phyloP scores from a whole-genome alignment of 257 asterid species.

The Solanum virginianum region DNA sequence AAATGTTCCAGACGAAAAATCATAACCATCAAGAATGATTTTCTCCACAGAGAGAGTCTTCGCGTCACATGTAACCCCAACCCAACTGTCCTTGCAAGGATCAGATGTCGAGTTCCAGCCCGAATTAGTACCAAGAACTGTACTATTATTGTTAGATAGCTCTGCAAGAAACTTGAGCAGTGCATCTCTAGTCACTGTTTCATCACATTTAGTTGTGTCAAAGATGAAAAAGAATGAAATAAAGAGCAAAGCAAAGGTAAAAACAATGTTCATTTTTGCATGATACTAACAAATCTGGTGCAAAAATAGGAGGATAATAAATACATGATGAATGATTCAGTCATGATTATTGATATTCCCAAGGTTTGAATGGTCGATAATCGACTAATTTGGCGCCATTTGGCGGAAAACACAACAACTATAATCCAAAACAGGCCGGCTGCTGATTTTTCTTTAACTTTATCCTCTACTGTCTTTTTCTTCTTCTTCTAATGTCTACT shows the following conservation, averaged over 20 bases:
- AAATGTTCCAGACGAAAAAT: conserved; percentile 23
- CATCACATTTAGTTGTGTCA: conserved; percentile 12
- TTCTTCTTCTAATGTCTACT: background rate
- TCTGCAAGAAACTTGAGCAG: conserved; percentile 25
- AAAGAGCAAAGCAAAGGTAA: conserved; percentile 6
- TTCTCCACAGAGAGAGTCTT: conserved; percentile 1
- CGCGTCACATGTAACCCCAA: conserved; percentile 29
- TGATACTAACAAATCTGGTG: background rate
- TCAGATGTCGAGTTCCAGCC: conserved; percentile 45
- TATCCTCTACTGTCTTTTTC: background rate
- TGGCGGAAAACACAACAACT: conserved; percentile 1
- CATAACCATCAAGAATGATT: conserved; percentile 23
- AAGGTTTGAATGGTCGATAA: background rate
- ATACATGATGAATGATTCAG: background rate
- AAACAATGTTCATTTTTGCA: conserved; percentile 21
- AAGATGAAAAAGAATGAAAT: conserved; percentile 16
- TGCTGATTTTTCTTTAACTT: background rate
- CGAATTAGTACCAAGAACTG: background rate
- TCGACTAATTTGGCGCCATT: background rate
- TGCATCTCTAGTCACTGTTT: conserved; percentile 9
- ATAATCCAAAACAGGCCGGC: background rate
- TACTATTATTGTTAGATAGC: conserved; percentile 19
- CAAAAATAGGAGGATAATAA: background rate
- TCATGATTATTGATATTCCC: background rate
- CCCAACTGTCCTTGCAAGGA: conserved; percentile 37